Conservation (phyloP, 208 protist species). For the Endotrypanum monterogeii region DNA sequence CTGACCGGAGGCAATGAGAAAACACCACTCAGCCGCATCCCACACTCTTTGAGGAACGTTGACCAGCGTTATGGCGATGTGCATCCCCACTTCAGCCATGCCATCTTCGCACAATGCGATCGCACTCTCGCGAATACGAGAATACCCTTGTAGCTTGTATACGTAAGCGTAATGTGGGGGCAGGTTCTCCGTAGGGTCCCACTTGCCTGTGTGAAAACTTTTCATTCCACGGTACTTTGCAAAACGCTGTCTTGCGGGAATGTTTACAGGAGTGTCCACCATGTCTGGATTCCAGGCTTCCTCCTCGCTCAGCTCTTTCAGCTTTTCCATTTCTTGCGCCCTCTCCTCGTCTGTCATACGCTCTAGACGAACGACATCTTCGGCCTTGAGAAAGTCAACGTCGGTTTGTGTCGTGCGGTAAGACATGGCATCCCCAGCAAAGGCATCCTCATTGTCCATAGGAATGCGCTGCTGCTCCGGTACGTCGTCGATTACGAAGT, state of each 20-base stretch:
- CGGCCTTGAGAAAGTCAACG: conserved; percentile 83
- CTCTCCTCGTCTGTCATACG: conserved; percentile 87
- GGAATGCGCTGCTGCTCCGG: conserved; percentile 15
- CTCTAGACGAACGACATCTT: conserved; percentile 80
- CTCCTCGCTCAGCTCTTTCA: conserved; percentile 78
- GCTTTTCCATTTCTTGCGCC: conserved; percentile 63
- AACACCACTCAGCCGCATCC: conserved; percentile 35
- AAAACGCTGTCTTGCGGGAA: conserved; percentile 87
- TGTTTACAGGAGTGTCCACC: conserved; percentile 84
- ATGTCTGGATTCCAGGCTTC: conserved; percentile 87
- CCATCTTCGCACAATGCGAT: conserved; percentile 64
- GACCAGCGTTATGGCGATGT: conserved; percentile 70
- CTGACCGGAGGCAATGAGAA: conserved; percentile 85
- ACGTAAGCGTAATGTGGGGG: conserved; percentile 87
- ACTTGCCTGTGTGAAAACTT: conserved; percentile 86
- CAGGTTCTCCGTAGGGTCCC: conserved; percentile 84
- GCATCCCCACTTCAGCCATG: conserved; percentile 47
- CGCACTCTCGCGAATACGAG: conserved; percentile 71
- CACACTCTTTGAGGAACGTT: conserved; percentile 57
- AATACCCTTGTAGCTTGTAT: conserved; percentile 87
- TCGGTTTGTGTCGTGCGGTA: conserved; percentile 79
- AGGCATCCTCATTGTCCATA: conserved; percentile 58
- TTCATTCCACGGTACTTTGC: conserved; percentile 88
- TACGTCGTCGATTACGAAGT: conserved; percentile 27
- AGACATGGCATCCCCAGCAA: conserved; percentile 62